Base-by-base conservation (phyloP, 1,139 yeast species). In the Scheffersomyces stambukii region DNA sequence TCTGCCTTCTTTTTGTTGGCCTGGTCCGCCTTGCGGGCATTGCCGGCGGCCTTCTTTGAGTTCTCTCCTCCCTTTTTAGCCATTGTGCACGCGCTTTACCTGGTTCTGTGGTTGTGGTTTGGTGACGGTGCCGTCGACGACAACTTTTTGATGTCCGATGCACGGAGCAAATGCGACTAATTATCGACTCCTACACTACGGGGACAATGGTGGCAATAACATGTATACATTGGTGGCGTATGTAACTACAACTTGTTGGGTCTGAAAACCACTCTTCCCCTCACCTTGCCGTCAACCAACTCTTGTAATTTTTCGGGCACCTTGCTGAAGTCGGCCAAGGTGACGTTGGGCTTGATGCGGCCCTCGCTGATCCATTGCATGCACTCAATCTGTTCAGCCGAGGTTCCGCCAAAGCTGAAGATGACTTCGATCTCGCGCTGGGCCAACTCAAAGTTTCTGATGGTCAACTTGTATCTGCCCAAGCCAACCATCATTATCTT, bases 21-120 rank as follows among this genome's bases (percentile, higher is more conserved):
- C 16, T 65, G 66, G 25, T 75, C 89, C 6, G 81, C 85, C 64
- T 78, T 82, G 49, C 66, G 72, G 29, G 86, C 84, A 42, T 79
- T 75, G 10, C 86, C 88, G 4, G 79, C 78, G 1, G 74, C 85
- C 52, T 77, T 77, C 54, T 76, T 76, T 15, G 75, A 50, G 57
- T 76, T 77, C 45, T 75, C 82, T 25, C 68, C 75, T 21, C 63
- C 64, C 54, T 77, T 77, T n/a, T 35, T 38, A 14, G 81, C 82
- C 83, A 77, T 76, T 36, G 21, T 49, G 8, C n/a, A n/a, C n/a
- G n/a, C n/a, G n/a, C n/a, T n/a, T n/a, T n/a, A n/a, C n/a, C n/a
- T n/a, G n/a, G n/a, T n/a, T n/a, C n/a, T n/a, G n/a, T n/a, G 18
- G 18, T 16, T 16, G 18, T 16, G 18, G 10, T 5, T 5, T 18